These are phyloP conservation scores for Arachnomyces sp. DNA, from an alignment of 2,329 filamentous ascomycete species.

Conservation along the genomic window DNA sequence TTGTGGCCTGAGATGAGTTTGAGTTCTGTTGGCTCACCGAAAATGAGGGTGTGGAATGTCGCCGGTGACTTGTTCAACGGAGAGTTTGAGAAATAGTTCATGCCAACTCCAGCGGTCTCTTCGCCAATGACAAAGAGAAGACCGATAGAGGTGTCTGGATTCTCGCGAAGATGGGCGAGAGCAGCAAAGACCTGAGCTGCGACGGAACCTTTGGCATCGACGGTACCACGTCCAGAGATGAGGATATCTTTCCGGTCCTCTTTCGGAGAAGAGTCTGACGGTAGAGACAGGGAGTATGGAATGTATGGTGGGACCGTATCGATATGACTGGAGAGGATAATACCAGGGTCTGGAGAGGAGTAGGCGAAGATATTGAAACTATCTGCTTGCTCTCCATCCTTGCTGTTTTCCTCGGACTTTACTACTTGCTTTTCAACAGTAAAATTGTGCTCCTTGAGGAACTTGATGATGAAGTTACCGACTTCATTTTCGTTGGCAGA, in stretches of 20 bases:
- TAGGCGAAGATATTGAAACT: conserved; percentile 70
- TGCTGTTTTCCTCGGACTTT: conserved; percentile 15
- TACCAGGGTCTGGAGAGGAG: conserved; percentile 22
- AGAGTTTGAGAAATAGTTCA: conserved; percentile 50
- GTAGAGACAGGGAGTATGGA: conserved; percentile 44
- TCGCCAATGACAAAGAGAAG: conserved; percentile 70
- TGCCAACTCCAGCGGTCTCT: conserved; percentile 73
- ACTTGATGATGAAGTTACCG: conserved; percentile 60
- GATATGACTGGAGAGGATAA: conserved; percentile 63
- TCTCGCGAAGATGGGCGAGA: conserved; percentile 38
- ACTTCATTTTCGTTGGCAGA: conserved; percentile 61
- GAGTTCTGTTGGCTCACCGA: conserved; percentile 87
- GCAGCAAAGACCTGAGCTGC: conserved; percentile 37
- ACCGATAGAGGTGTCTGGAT: conserved; percentile 35
- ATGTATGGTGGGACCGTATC: conserved; percentile 56
- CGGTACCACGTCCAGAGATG: conserved; percentile 38
- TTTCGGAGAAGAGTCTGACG: conserved; percentile 16
- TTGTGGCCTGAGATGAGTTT: conserved; percentile 89
- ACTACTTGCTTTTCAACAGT: conserved; percentile 54
- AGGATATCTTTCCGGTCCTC: conserved; percentile 23
- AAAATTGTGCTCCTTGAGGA: conserved; percentile 56
- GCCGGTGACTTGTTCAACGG: conserved; percentile 40
- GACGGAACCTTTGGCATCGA: conserved; percentile 41
- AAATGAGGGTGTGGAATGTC: conserved; percentile 64
- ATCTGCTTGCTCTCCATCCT: conserved; percentile 2